These are phyloP conservation scores for Mycena citricolor DNA, from an alignment of 1,284 basidiomycete genomes.

Conservation along the genomic window DNA sequence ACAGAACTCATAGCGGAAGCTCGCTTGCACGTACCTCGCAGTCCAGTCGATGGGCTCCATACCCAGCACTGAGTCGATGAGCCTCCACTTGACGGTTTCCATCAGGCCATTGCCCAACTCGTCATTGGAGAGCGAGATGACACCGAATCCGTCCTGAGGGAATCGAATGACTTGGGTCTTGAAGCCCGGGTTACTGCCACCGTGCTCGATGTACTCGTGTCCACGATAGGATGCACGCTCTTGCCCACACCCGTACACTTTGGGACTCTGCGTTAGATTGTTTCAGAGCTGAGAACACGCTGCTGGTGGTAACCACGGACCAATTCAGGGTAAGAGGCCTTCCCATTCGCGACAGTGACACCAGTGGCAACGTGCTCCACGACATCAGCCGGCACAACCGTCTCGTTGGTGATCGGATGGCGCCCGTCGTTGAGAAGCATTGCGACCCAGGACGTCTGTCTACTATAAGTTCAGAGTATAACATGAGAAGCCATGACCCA, in stretches of 20 bases:
- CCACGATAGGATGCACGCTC: conserved; percentile 38
- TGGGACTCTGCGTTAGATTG: conserved; percentile 27
- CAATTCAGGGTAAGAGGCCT: conserved; percentile 34
- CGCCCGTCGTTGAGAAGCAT: conserved; percentile 44
- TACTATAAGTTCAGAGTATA: background rate
- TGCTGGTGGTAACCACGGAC: conserved; percentile 28
- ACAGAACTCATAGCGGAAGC: too few species aligned
- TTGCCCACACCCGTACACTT: conserved; percentile 45
- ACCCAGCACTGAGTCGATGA: conserved; percentile 36
- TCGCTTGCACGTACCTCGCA: conserved; percentile 26
- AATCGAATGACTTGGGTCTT: conserved; percentile 39
- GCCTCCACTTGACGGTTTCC: conserved; percentile 35
- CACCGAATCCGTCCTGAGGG: conserved; percentile 39
- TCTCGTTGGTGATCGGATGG: conserved; percentile 40
- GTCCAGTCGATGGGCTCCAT: conserved; percentile 36
- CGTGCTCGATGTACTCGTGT: conserved; percentile 41
- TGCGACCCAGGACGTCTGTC: conserved; percentile 42
- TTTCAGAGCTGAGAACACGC: background rate
- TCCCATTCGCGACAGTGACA: conserved; percentile 32
- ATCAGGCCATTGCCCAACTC: conserved; percentile 32
- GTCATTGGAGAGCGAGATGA: conserved; percentile 45
- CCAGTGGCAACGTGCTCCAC: conserved; percentile 40
- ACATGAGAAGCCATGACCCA: conserved; percentile 9
- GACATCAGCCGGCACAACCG: conserved; percentile 38
- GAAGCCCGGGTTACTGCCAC: conserved; percentile 42